A percentile compares a stretch with the other conserved stretches of the same genome.
phyloP scores from a whole-genome alignment of 495 filamentous ascomycete genomes.

The Acidiella bohemica region DNA sequence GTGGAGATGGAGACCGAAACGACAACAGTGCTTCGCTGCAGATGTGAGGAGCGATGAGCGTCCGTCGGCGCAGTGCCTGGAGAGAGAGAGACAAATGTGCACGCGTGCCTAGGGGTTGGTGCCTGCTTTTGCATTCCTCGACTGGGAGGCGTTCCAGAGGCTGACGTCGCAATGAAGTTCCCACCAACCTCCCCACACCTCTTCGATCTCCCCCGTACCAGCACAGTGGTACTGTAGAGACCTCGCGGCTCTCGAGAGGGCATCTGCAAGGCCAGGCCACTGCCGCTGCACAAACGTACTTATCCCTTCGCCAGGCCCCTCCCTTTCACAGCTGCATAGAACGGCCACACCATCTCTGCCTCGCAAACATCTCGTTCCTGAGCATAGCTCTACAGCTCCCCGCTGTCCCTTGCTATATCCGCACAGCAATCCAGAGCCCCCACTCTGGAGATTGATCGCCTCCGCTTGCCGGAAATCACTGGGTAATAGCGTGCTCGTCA shows the following conservation, averaged over 20 bases:
- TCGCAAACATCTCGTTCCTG: slow-evolving; percentile 3
- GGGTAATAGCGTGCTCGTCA: slow-evolving; percentile 3
- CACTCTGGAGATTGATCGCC: slow-evolving; percentile 16
- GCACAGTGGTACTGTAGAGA: no score
- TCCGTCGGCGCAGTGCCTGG: no score
- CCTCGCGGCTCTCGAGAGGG: neutral
- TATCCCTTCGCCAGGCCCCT: slow-evolving; percentile 11
- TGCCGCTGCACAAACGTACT: no score
- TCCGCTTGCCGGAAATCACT: slow-evolving; percentile 6
- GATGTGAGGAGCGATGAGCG: no score
- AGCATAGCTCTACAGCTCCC: slow-evolving; percentile 8
- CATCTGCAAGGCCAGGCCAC: no score
- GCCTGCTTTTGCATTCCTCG: slow-evolving; percentile 14
- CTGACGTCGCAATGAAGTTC: slow-evolving; percentile 19
- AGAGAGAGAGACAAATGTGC: neutral
- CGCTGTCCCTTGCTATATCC: slow-evolving; percentile 7
- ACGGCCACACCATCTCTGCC: slow-evolving; percentile 3
- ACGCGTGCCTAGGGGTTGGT: slow-evolving; percentile 1
- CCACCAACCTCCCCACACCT: no score
- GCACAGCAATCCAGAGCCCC: slow-evolving; percentile 15
- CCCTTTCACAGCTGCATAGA: slow-evolving; percentile 4
- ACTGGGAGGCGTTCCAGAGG: slow-evolving; percentile 18
- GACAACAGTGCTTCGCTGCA: no score
- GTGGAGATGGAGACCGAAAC: no score
- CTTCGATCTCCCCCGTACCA: no score